Percentiles rank a stretch among this genome's conserved stretches.
phyloP scores from a whole-genome alignment of 2,329 filamentous ascomycete genomes.

The Shiraia sp. region DNA sequence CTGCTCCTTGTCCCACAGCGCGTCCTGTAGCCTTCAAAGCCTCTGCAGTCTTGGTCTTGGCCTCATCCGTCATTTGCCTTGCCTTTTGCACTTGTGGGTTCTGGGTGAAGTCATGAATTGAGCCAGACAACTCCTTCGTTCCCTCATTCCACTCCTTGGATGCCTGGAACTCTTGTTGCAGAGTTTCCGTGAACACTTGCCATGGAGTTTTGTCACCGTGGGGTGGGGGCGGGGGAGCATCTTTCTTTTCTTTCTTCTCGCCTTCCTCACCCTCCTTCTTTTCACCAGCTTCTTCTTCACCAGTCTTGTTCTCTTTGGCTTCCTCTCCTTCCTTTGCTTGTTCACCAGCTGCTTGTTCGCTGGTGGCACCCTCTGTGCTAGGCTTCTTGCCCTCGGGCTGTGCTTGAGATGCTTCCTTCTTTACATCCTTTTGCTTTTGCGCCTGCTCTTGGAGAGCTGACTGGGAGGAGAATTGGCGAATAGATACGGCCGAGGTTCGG shows the following conservation, averaged over 20 bases:
- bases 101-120: slow-evolving; percentile 88
- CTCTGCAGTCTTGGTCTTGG: slow-evolving; percentile 75
- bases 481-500: slow-evolving; percentile 48
- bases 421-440: slow-evolving; percentile 40
- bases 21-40: slow-evolving; percentile 85
- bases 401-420: slow-evolving; percentile 33
- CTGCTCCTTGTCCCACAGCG: slow-evolving; percentile 85
- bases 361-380: slow-evolving; percentile 40
- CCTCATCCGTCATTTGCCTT: slow-evolving; percentile 79
- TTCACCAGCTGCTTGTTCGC: slow-evolving; percentile 41
- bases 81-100: slow-evolving; percentile 88
- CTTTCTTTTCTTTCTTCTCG: slow-evolving; percentile 66
- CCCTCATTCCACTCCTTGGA: slow-evolving; percentile 99
- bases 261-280: slow-evolving; percentile 49
- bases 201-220: slow-evolving; percentile 98
- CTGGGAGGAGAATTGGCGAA: slow-evolving; percentile 51
- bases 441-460: slow-evolving; percentile 38
- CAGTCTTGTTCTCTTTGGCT: slow-evolving; percentile 45
- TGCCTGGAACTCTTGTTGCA: slow-evolving; percentile 89
- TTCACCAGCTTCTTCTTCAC: slow-evolving; percentile 53
- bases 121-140: slow-evolving; percentile 89
- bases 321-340: slow-evolving; percentile 50
- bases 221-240: slow-evolving; percentile 81
- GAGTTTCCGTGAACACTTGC: slow-evolving; percentile 98
- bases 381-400: slow-evolving; percentile 46